Evolutionary conservation across 2,329 filamentous ascomycete genomes (phyloP).

Genomic region (Thelonectria rubi): DNA sequence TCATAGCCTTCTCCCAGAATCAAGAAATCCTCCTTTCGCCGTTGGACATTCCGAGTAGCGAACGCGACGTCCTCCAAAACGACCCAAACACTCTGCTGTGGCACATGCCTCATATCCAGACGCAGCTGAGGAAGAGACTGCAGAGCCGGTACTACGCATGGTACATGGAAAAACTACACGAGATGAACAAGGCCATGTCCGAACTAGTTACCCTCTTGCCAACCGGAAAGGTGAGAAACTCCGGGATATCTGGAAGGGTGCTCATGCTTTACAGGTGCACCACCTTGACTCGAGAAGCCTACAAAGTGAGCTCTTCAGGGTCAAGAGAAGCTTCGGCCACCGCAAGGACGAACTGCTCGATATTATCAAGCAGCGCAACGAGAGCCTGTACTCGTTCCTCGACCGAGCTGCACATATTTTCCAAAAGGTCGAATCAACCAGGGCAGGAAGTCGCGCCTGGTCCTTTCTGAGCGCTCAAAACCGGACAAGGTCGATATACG

Average conservation of each 20-base stretch:
- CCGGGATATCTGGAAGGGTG: neutral
- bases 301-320: neutral
- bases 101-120: conserved; percentile 2
- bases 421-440: too few species aligned
- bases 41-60: neutral
- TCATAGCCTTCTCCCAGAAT: conserved; percentile 9
- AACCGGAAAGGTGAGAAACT: neutral
- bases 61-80: neutral
- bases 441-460: too few species aligned
- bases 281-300: neutral
- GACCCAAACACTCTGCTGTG: conserved; percentile 3
- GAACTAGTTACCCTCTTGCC: neutral
- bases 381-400: neutral
- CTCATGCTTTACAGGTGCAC: neutral
- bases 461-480: neutral
- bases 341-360: neutral
- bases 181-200: conserved; percentile 1
- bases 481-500: neutral
- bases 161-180: conserved; percentile 2
- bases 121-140: neutral
- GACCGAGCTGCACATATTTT: neutral
- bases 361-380: neutral
- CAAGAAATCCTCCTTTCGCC: neutral
- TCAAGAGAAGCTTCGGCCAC: neutral
- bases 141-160: conserved; percentile 8